Evolutionary conservation across 2,329 filamentous ascomycete species (phyloP).

Genomic region (Ploettnerulaceae sp.): DNA sequence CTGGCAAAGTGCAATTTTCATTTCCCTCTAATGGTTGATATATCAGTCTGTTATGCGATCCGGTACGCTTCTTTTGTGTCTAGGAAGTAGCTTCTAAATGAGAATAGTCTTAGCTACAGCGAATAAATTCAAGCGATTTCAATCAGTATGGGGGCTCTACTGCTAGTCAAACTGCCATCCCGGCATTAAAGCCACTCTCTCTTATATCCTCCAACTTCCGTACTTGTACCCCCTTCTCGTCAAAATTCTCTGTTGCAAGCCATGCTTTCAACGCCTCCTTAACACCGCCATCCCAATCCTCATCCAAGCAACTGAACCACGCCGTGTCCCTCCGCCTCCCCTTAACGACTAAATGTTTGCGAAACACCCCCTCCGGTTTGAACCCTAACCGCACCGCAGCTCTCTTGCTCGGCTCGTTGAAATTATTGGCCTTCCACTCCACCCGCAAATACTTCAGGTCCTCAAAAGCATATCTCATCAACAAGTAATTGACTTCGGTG

Average conservation of each 20-base stretch:
- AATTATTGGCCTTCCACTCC: conserved; percentile 59
- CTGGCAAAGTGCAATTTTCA: too few relatives aligned
- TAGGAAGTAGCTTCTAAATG: too few relatives aligned
- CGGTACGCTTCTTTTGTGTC: too few relatives aligned
- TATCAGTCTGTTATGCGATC: too few relatives aligned
- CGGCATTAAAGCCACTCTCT: conserved; percentile 17
- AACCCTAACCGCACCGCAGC: conserved; percentile 57
- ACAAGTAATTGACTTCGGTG: conserved; percentile 54
- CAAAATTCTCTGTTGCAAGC: conserved; percentile 34
- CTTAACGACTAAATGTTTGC: conserved; percentile 56
- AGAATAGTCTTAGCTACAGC: too few relatives aligned
- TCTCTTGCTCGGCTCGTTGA: conserved; percentile 49
- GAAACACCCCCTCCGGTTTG: conserved; percentile 53
- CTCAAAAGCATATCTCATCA: conserved; percentile 50
- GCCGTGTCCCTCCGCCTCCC: conserved; percentile 53
- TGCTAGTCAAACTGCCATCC: too few relatives aligned
- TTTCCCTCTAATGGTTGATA: too few relatives aligned
- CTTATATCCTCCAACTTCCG: conserved; percentile 37
- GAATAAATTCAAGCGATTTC: too few relatives aligned
- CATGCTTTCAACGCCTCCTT: conserved; percentile 45
- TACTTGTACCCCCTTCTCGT: conserved; percentile 47
- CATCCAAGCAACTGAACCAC: conserved; percentile 54
- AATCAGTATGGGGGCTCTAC: too few relatives aligned
- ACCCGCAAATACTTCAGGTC: conserved; percentile 50
- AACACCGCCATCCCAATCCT: conserved; percentile 61